These are phyloP conservation scores for Alternaria panax DNA, from an alignment of 2,329 filamentous ascomycete species.

Conservation along the genomic window DNA sequence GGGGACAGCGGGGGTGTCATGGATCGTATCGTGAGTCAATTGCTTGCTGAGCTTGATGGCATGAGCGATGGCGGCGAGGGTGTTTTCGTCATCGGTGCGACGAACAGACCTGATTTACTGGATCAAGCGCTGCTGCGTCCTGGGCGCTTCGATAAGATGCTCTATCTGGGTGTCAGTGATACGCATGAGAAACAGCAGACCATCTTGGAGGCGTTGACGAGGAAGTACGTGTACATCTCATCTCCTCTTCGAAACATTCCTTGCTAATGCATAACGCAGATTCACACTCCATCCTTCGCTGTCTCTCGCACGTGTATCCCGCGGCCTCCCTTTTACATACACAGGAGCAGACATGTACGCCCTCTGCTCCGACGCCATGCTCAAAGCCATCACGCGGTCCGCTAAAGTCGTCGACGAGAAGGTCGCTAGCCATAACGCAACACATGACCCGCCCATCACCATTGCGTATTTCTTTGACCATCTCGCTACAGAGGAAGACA, in stretches of 20 bases:
- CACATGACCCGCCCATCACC: constrained; percentile 63
- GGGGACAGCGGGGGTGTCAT: constrained; percentile 97
- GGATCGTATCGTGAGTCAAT: constrained; percentile 95
- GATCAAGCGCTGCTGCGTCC: constrained; percentile 89
- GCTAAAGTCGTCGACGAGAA: constrained; percentile 84
- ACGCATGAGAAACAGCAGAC: constrained; percentile 96
- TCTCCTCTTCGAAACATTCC: too few species aligned
- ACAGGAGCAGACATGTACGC: constrained; percentile 98
- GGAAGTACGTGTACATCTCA: constrained; percentile 72
- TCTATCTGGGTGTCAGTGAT: constrained; percentile 94
- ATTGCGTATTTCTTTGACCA: constrained; percentile 98
- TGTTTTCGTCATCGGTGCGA: constrained; percentile 96
- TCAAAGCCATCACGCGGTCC: constrained; percentile 95
- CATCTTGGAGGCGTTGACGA: constrained; percentile 90
- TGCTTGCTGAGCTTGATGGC: constrained; percentile 93
- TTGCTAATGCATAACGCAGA: constrained; percentile 54
- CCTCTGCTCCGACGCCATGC: constrained; percentile 96
- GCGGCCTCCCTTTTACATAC: constrained; percentile 88
- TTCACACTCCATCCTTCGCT: constrained; percentile 84
- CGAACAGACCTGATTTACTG: constrained; percentile 90
- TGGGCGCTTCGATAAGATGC: constrained; percentile 96
- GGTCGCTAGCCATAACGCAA: constrained; percentile 72
- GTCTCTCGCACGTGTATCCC: constrained; percentile 76
- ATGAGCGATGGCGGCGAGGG: constrained; percentile 91
- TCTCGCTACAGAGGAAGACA: constrained; percentile 79